Evolutionary conservation across 2,329 filamentous ascomycete species (phyloP).

Genomic region (Aspergillus fijiensis): DNA sequence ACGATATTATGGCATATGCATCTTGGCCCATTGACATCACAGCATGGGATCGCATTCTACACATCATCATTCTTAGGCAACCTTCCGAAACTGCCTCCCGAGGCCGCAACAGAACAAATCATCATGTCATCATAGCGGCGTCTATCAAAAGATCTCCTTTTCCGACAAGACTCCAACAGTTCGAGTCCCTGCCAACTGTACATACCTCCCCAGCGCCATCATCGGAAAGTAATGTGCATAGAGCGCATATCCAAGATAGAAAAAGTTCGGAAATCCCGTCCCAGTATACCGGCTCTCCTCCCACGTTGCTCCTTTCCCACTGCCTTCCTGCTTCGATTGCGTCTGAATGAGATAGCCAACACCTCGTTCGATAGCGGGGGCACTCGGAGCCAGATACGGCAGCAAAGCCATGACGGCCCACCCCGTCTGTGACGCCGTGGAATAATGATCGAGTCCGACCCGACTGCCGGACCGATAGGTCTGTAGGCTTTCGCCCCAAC

Average conservation of each 20-base stretch:
- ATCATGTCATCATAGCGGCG: too few species aligned
- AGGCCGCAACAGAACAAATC: too few species aligned
- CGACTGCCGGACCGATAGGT: constrained; percentile 20
- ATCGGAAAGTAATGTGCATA: constrained; percentile 31
- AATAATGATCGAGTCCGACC: constrained; percentile 16
- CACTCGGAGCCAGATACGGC: constrained; percentile 3
- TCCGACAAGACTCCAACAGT: too few species aligned
- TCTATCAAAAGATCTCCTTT: too few species aligned
- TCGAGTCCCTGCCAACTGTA: background rate
- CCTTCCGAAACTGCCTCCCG: too few species aligned
- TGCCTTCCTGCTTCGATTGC: constrained; percentile 6
- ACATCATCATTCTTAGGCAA: too few species aligned
- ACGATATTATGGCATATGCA: too few species aligned
- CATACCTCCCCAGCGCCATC: constrained; percentile 28
- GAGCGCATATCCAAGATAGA: constrained; percentile 24
- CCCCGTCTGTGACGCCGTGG: constrained; percentile 33
- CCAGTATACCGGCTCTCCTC: constrained; percentile 14
- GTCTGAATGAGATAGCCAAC: constrained; percentile 16
- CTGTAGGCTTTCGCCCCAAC: constrained; percentile 30
- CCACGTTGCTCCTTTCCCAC: background rate
- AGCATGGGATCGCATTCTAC: too few species aligned
- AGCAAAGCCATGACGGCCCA: constrained; percentile 33
- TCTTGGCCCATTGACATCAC: too few species aligned
- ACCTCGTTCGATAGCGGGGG: constrained; percentile 15
- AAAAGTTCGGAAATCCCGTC: background rate